Conservation (phyloP, 2,329 filamentous ascomycete species). For the Diatrype stigma region DNA sequence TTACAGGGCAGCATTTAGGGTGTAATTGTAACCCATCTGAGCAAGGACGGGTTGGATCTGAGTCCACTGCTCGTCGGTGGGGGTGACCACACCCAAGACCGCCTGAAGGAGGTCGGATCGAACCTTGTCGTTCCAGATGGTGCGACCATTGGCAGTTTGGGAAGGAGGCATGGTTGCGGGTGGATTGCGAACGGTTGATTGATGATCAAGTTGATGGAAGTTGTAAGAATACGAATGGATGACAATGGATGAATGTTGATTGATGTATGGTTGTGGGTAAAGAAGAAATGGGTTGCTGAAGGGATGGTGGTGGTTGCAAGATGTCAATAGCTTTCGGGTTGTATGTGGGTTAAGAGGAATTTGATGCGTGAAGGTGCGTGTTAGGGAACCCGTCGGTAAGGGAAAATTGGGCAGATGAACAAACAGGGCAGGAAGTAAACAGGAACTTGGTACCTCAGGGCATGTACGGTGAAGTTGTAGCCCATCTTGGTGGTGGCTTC, state of each 20-base stretch:
- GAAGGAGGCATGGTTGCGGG: background rate
- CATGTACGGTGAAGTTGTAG: conserved; percentile 22
- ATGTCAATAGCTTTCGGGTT: too few relatives aligned
- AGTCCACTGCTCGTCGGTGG: conserved; percentile 29
- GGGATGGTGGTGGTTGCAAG: too few relatives aligned
- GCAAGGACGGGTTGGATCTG: conserved; percentile 28
- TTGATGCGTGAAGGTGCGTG: too few relatives aligned
- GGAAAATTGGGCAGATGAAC: background rate
- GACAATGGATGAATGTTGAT: too few relatives aligned
- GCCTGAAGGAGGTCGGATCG: conserved; percentile 36
- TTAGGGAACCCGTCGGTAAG: background rate
- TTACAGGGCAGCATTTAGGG: conserved; percentile 38
- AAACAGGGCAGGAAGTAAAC: background rate
- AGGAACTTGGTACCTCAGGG: conserved; percentile 17
- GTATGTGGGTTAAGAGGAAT: too few relatives aligned
- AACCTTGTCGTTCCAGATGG: conserved; percentile 25
- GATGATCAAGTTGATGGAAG: too few relatives aligned
- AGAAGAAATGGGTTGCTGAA: too few relatives aligned
- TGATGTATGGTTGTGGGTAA: too few relatives aligned
- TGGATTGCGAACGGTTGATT: too few relatives aligned
- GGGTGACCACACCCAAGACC: conserved; percentile 32
- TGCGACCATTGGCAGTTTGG: conserved; percentile 7
- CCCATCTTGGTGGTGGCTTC: conserved; percentile 19
- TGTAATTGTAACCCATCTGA: conserved; percentile 34
- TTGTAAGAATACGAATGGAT: too few relatives aligned